Base-by-base conservation (phyloP, 2,329 filamentous ascomycete genomes). In the Daldinia eschscholtzii region DNA sequence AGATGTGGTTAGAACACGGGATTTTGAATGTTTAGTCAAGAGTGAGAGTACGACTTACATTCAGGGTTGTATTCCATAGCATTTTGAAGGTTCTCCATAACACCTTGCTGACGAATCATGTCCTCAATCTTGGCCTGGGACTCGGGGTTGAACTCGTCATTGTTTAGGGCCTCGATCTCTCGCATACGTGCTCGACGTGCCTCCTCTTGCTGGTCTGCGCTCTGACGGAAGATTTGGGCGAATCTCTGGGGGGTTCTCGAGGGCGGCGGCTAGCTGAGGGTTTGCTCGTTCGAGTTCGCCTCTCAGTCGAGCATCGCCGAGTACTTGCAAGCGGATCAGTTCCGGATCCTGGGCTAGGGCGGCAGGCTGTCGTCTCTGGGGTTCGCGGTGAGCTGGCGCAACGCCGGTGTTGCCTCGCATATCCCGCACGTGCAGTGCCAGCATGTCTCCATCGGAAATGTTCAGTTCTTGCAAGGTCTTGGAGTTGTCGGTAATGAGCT, bases 1-100 rank as follows among this genome's bases (percentile, higher is more conserved):
- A n/a, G 46, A 57, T 59, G 37, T 71, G 26, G 5, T 68, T 41
- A 59, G 58, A 44, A 30, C 28, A 44, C 18, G 9, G n/a, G 59
- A 44, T 26, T 20, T 20, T 59, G 57, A 67, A 68, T 9, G 67
- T 66, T 64, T 6, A n/a, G 57, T 66, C 64, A 6, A n/a, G 57
- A 65, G 65, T 65, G 28, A 61, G 52, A 42, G 23, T 35, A 64
- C 42, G n/a, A 81, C 87, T 75, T 82, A 97, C 95, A 95, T 88
- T 98, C 96, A 0, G 96, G 96, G 76, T 97, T 97, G 81, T 98
- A 91, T 81, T 98, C 95, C 87, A 98, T 95, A 46, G 96, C 96
- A 81, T 94, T 96, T 78, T 98, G 94, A 67, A 98, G 81, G 77
- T 99, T 99, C 82, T 98, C 94, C 80, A 95, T 94, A 52, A 99